Conservation (phyloP, 2,329 filamentous ascomycete genomes). For the Aurifilum marmelostoma region DNA sequence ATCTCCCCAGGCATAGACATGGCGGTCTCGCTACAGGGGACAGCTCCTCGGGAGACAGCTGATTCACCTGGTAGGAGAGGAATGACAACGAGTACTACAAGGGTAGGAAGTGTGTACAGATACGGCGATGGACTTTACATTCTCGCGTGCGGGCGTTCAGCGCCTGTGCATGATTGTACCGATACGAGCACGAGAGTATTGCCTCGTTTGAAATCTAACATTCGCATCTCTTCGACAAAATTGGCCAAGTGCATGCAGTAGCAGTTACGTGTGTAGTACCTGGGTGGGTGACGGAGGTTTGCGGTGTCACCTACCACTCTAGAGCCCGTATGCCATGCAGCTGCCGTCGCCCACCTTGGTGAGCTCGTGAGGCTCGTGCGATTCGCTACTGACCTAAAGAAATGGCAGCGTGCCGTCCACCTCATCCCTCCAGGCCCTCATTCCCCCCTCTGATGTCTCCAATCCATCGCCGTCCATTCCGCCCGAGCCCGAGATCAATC, state of each 20-base stretch:
- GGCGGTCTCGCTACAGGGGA: not conserved
- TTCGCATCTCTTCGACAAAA: constrained; percentile 18
- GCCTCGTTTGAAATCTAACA: constrained; percentile 18
- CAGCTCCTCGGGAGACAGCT: not conserved
- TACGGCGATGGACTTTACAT: constrained; percentile 10
- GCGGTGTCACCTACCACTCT: too few species aligned
- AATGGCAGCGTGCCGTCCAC: constrained; percentile 65
- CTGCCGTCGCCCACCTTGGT: not conserved
- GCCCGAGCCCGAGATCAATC: constrained; percentile 61
- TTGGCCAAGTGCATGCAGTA: too few species aligned
- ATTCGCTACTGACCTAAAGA: constrained; percentile 39
- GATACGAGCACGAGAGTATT: constrained; percentile 20
- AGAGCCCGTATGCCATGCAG: too few species aligned
- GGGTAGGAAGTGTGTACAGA: constrained; percentile 21
- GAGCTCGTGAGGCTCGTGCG: not conserved
- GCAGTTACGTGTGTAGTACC: too few species aligned
- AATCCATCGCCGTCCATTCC: constrained; percentile 58
- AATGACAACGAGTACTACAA: not conserved
- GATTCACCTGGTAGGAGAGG: not conserved
- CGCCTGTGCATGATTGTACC: constrained; percentile 34
- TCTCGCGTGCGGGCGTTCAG: constrained; percentile 35
- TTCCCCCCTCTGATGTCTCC: constrained; percentile 74
- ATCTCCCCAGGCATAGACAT: not conserved
- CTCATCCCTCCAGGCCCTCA: constrained; percentile 71
- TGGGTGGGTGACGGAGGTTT: too few species aligned